Evolutionary conservation across 257 asterid species (phyloP).

Genomic region (Paraleonurus japonicus): DNA sequence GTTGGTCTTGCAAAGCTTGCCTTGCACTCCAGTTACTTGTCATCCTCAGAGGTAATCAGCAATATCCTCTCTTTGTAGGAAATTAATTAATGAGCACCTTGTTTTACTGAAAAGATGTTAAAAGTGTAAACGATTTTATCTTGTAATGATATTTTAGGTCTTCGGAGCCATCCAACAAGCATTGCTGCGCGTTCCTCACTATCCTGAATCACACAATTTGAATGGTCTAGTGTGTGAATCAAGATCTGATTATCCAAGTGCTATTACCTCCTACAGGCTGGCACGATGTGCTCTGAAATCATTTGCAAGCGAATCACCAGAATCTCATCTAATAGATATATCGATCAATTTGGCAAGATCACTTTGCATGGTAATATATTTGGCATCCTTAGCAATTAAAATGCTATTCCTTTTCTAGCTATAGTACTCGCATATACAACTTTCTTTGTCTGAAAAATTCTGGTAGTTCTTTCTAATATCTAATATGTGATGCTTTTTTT

Average conservation of each 20-base stretch:
- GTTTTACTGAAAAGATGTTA: constrained; percentile 8
- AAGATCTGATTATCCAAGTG: constrained; percentile 74
- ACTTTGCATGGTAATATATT: constrained; percentile 66
- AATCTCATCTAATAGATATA: constrained; percentile 49
- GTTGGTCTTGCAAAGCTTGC: constrained; percentile 93
- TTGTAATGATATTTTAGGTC: constrained; percentile 49
- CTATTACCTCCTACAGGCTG: constrained; percentile 73
- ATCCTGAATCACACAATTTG: constrained; percentile 92
- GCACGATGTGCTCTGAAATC: constrained; percentile 63
- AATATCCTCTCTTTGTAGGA: constrained; percentile 15
- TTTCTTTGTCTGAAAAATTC: constrained; percentile 16
- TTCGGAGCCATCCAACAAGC: constrained; percentile 88
- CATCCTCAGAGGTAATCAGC: constrained; percentile 77
- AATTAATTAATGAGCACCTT: neutral
- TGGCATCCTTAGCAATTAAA: constrained; percentile 19
- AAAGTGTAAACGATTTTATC: constrained; percentile 12
- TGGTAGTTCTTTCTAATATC: constrained; percentile 8
- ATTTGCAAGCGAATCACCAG: constrained; percentile 42
- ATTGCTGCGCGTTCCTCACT: constrained; percentile 78
- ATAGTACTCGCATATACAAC: neutral
- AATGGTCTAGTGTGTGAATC: constrained; percentile 90
- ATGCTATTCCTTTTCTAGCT: constrained; percentile 12
- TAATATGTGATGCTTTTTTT: constrained; percentile 18
- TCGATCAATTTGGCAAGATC: constrained; percentile 84
- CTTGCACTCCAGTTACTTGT: constrained; percentile 51